phyloP scores from a whole-genome alignment of 75 land plant genomes.

The Selaginella tamariscina region DNA sequence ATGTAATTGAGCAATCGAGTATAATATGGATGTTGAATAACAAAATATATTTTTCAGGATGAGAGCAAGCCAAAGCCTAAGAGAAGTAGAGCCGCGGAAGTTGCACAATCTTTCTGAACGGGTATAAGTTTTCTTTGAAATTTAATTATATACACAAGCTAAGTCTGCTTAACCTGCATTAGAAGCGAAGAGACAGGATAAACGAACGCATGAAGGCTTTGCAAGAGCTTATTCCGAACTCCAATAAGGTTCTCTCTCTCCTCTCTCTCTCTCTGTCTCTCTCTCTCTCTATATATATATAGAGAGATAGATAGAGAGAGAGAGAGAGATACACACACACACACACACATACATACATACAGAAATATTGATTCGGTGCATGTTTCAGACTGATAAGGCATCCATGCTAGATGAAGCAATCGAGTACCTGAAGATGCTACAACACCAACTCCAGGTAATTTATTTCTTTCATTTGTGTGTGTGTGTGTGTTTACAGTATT shows the following conservation, averaged over 20 bases:
- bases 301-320: too few relatives aligned
- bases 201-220: conserved; percentile 59
- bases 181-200: conserved; percentile 54
- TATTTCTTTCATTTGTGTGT: background rate
- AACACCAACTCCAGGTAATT: conserved; percentile 43
- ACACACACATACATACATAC: too few relatives aligned
- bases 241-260: conserved; percentile 34
- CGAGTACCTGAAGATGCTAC: conserved; percentile 49
- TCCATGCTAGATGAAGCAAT: conserved; percentile 66
- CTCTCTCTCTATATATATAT: too few relatives aligned
- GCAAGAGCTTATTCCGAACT: conserved; percentile 46
- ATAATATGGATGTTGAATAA: background rate
- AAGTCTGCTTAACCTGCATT: background rate
- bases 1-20: background rate
- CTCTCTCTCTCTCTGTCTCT: conserved; percentile 4
- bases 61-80: conserved; percentile 29
- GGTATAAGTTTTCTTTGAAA: conserved; percentile 18
- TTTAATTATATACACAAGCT: background rate
- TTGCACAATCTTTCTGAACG: conserved; percentile 63
- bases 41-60: background rate
- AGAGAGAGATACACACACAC: too few relatives aligned
- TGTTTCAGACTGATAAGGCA: conserved; percentile 51
- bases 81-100: conserved; percentile 65
- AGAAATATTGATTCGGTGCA: background rate
- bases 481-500: background rate